Conservation (phyloP, 2,329 filamentous ascomycete genomes). For the Fusarium fujikuroi region DNA sequence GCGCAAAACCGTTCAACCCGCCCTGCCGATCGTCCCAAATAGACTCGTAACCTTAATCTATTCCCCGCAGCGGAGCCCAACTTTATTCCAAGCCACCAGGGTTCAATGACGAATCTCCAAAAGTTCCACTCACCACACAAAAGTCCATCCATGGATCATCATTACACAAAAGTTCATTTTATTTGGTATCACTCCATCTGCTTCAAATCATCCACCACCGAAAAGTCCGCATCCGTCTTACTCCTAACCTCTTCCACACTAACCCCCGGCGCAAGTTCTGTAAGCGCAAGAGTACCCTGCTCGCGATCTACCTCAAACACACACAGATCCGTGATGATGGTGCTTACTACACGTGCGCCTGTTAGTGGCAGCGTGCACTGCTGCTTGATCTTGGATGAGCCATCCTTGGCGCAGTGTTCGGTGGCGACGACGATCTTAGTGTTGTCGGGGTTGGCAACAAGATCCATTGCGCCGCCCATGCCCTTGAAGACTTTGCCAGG, state of each 20-base stretch:
- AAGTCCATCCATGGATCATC: neutral
- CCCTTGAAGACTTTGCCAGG: slow-evolving; percentile 89
- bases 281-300: slow-evolving; percentile 71
- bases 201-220: slow-evolving; percentile 67
- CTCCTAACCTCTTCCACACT: slow-evolving; percentile 73
- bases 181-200: slow-evolving; percentile 52
- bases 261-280: slow-evolving; percentile 76
- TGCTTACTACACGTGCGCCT: slow-evolving; percentile 73
- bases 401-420: slow-evolving; percentile 76
- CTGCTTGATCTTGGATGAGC: slow-evolving; percentile 73
- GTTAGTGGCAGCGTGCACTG: slow-evolving; percentile 73
- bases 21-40: slow-evolving; percentile 27
- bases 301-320: slow-evolving; percentile 76
- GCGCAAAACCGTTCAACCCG: slow-evolving; percentile 6
- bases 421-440: slow-evolving; percentile 79
- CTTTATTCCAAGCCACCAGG: neutral
- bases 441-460: slow-evolving; percentile 75
- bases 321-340: slow-evolving; percentile 79
- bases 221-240: slow-evolving; percentile 77
- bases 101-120: slow-evolving; percentile 27
- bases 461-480: slow-evolving; percentile 83
- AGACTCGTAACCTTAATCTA: slow-evolving; percentile 25
- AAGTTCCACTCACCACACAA: slow-evolving; percentile 4
- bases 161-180: neutral
- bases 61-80: slow-evolving; percentile 25